Evolutionary conservation across 129 eudicot genomes (phyloP), one percentile per base, ranked within the genome.

Genomic region (Flaveria trinervia): DNA sequence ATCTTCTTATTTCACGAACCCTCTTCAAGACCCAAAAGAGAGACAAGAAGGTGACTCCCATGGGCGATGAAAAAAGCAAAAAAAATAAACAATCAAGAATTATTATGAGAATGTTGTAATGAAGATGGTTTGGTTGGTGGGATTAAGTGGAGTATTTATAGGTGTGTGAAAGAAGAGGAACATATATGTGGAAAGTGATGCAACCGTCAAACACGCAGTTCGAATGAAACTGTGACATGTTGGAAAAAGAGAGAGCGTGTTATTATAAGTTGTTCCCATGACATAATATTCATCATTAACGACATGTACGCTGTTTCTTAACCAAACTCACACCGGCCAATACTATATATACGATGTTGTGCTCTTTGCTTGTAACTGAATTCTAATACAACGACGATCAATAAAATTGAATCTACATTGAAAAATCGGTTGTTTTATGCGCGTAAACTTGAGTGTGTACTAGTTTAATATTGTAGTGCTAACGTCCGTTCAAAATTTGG

Each of bases 181-280:
- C 65, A 36, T 36, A 36, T 36, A 80, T 67, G 70, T 78, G 83
- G 83, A 65, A 80, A 73, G 74, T 28, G 83, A 56, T 69, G 54
- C 61, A 80, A 66, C 80, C 82, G 83, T 84, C 83, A 77, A 84
- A 60, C 33, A 73, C 80, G 83, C 17, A 56, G 65, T 72, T 72
- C 76, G 41, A 36, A 36, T 36, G 26, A 44, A 77, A 77, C 52
- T 65, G 71, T 70, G 28, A 71, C 49, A 49, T 70, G 68, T 75
- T 79, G 78, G 81, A 57, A 70, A 69, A 67, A 36, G 18, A 7
- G 73, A 65, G 70, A 77, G 7, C 25, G 70, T 33, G 41, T 36
- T 36, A 36, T 36, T 36, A 36, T 36, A 36, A 36, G 25, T 16
- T 65, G 70, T 65, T 4, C 48, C 70, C 70, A 65, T 65, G 70